Evolutionary conservation across 2,329 filamentous ascomycete species (phyloP).

Genomic region (Hypoxylon sp.): DNA sequence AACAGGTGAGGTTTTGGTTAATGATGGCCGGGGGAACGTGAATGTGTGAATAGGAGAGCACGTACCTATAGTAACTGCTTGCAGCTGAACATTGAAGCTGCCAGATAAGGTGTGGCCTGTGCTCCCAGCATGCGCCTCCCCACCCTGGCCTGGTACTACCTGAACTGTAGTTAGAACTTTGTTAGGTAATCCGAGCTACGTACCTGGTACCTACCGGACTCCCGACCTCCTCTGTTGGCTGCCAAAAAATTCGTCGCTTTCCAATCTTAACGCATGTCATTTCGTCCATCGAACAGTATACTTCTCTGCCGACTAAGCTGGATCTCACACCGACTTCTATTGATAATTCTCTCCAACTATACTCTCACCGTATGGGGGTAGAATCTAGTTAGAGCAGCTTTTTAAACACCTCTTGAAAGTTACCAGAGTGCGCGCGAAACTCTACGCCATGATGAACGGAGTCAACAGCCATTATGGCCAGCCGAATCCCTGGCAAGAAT

Average conservation of each 20-base stretch:
- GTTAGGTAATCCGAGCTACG: slow-evolving; percentile 22
- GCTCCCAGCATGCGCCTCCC: not conserved
- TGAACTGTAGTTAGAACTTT: not conserved
- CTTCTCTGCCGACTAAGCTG: not conserved
- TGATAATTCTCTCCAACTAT: not conserved
- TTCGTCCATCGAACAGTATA: not conserved
- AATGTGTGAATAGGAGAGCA: not conserved
- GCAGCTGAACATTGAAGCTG: not conserved
- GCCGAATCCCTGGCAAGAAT: slow-evolving; percentile 80
- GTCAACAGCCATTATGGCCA: slow-evolving; percentile 63
- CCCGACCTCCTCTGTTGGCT: slow-evolving; percentile 23
- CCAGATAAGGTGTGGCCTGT: not conserved
- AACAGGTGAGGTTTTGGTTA: not conserved
- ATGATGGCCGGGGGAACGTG: not conserved
- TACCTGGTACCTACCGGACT: slow-evolving; percentile 28
- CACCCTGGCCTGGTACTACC: not conserved
- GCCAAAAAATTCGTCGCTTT: slow-evolving; percentile 26
- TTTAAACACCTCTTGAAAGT: not conserved
- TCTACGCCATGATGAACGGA: slow-evolving; percentile 67
- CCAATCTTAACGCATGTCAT: slow-evolving; percentile 1
- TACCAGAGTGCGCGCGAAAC: slow-evolving; percentile 5
- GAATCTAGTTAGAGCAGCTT: not conserved
- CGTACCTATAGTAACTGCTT: not conserved
- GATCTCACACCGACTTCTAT: not conserved
- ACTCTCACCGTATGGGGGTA: not conserved